Percentiles rank a stretch among this genome's conserved stretches.
These are phyloP conservation scores for Barbatosphaeria neglecta DNA, from an alignment of 495 filamentous ascomycete species.

Conservation along the genomic window DNA sequence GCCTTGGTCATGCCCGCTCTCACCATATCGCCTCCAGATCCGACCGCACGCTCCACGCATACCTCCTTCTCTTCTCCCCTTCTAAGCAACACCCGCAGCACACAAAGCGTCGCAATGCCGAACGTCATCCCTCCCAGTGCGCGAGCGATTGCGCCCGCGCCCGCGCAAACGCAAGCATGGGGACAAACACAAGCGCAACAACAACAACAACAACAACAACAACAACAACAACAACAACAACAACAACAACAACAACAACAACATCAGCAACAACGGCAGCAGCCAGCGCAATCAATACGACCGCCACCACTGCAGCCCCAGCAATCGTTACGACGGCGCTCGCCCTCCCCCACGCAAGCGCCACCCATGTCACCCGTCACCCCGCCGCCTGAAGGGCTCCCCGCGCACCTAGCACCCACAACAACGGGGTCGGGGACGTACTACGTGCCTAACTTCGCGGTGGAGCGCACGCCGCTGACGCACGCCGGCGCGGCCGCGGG, in stretches of 20 bases:
- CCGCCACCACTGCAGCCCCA: not conserved
- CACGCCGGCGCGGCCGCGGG: conserved; percentile 22
- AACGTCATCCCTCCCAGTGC: not conserved
- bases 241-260: not conserved
- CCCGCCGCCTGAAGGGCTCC: conserved; percentile 21
- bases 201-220: not conserved
- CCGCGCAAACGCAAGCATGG: not conserved
- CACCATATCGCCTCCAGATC: conserved; percentile 11
- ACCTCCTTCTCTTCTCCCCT: not conserved
- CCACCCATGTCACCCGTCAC: conserved; percentile 36
- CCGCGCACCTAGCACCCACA: conserved; percentile 6
- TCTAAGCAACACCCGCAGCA: not conserved
- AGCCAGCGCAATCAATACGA: no score
- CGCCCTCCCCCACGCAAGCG: conserved; percentile 20
- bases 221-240: not conserved
- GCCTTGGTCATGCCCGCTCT: conserved; percentile 20
- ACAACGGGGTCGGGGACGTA: not conserved
- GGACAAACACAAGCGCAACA: conserved; percentile 1
- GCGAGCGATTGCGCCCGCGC: no score
- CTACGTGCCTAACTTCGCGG: conserved; percentile 13
- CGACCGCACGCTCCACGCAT: not conserved
- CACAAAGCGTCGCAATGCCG: not conserved
- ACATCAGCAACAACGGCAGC: no score
- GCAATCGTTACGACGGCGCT: no score
- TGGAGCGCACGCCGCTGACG: conserved; percentile 25